Conservation (phyloP, 257 asterid genomes). For the Solanum arcanum region DNA sequence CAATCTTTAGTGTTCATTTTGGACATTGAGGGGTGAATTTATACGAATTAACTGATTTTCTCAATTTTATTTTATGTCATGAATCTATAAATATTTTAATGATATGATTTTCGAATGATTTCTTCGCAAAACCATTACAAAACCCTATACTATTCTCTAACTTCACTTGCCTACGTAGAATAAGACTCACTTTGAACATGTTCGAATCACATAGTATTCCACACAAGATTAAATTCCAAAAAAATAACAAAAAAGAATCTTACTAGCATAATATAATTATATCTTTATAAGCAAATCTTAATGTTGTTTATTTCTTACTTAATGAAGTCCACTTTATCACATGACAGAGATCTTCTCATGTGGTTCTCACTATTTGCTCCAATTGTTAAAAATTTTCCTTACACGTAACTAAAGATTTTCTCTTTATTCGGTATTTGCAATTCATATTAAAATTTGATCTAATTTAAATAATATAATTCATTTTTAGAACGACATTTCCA, state of each 20-base stretch:
- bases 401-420: background rate
- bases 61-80: no score
- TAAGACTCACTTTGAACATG: no score
- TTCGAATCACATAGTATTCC: no score
- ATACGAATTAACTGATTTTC: fast-evolving
- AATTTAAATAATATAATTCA: no score
- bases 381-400: background rate
- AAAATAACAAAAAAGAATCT: background rate
- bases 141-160: no score
- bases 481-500: fast-evolving
- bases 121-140: no score
- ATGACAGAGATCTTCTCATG: background rate
- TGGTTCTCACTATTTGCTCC: background rate
- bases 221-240: background rate
- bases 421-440: fast-evolving
- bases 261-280: background rate
- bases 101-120: no score
- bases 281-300: background rate
- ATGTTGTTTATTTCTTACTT: background rate
- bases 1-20: no score
- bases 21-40: no score
- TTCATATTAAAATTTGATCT: no score
- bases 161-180: no score
- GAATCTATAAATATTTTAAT: no score
- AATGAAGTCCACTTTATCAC: background rate